Percentiles rank a stretch among this genome's conserved stretches.
phyloP scores from a whole-genome alignment of 176 grass and related monocot species.

The Carex cristatella region DNA sequence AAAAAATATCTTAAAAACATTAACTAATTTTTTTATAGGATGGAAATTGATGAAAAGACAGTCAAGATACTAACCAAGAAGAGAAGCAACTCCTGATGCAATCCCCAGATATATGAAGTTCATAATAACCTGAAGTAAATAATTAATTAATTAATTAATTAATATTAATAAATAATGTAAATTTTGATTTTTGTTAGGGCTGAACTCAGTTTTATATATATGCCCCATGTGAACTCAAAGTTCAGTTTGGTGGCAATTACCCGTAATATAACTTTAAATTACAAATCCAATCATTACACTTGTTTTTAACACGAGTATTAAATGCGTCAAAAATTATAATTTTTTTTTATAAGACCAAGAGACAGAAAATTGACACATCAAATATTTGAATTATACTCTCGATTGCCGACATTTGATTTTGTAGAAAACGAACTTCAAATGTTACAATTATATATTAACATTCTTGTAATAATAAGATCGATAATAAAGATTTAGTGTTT shows the following conservation, averaged over 20 bases:
- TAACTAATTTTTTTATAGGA: neutral
- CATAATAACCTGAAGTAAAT: conserved; percentile 38
- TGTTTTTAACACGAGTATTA: too few species aligned
- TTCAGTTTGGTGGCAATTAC: neutral
- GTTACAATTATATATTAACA: too few species aligned
- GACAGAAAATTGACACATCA: too few species aligned
- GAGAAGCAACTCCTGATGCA: conserved; percentile 52
- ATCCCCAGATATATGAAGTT: conserved; percentile 74
- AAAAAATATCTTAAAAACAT: too few species aligned
- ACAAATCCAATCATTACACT: too few species aligned
- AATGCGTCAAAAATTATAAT: too few species aligned
- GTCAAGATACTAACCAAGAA: conserved; percentile 43
- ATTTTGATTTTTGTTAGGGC: neutral
- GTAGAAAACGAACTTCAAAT: too few species aligned
- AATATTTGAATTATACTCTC: too few species aligned
- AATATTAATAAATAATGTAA: neutral
- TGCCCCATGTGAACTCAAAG: neutral
- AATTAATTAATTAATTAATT: neutral
- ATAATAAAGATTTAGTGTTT: too few species aligned
- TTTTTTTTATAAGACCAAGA: too few species aligned
- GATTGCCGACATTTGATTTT: too few species aligned
- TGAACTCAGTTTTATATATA: neutral
- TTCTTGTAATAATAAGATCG: too few species aligned
- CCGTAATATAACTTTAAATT: neutral
- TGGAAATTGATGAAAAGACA: neutral